Conservation (phyloP, 2,329 filamentous ascomycete genomes). For the Talaromyces atroroseus region DNA sequence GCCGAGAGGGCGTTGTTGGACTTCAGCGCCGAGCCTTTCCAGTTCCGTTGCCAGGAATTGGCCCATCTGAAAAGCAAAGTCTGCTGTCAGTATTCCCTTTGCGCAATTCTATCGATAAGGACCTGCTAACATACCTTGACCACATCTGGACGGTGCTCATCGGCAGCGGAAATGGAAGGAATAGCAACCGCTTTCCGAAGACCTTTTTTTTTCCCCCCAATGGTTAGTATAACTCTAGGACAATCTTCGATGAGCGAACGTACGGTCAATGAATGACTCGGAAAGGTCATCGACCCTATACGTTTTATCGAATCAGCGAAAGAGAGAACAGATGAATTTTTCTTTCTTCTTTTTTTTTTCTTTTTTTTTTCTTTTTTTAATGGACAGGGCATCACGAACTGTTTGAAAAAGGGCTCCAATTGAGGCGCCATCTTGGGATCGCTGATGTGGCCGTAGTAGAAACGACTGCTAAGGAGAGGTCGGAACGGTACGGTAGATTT, state of each 20-base stretch:
- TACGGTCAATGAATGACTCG: slow-evolving; percentile 77
- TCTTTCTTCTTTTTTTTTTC: not conserved
- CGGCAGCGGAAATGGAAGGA: slow-evolving; percentile 89
- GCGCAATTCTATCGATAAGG: not conserved
- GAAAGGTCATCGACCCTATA: slow-evolving; percentile 66
- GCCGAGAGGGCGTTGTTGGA: slow-evolving; percentile 80
- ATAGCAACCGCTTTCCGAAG: slow-evolving; percentile 91
- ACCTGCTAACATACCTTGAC: slow-evolving; percentile 55
- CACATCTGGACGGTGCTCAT: slow-evolving; percentile 82
- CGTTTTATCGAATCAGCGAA: slow-evolving; percentile 9
- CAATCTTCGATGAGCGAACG: slow-evolving; percentile 17
- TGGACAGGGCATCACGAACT: slow-evolving; percentile 42
- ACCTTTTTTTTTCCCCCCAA: slow-evolving; percentile 34
- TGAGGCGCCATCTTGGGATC: slow-evolving; percentile 75
- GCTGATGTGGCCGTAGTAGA: slow-evolving; percentile 42
- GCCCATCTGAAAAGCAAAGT: slow-evolving; percentile 60
- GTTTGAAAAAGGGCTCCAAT: slow-evolving; percentile 86
- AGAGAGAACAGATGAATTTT: not conserved
- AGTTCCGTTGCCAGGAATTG: slow-evolving; percentile 83
- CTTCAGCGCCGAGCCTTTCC: slow-evolving; percentile 73
- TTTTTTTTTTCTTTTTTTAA: not conserved
- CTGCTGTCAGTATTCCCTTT: not conserved
- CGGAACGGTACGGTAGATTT: not conserved
- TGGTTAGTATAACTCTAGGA: slow-evolving; percentile 3
- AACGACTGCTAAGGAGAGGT: slow-evolving; percentile 22